Conservation (phyloP, 139 green algal genomes). For the Tetraselmis striata region DNA sequence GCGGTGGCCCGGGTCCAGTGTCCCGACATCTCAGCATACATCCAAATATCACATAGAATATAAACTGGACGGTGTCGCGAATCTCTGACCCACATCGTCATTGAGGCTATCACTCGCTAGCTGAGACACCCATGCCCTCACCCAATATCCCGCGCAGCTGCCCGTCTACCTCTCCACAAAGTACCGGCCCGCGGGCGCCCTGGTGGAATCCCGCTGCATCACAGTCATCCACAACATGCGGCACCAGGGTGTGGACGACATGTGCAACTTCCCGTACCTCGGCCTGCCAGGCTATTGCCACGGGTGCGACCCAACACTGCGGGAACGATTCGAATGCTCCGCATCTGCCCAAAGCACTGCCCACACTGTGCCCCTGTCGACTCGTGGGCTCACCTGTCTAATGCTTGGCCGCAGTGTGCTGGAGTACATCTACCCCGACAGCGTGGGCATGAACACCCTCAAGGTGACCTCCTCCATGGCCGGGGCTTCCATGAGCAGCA, state of each 20-base stretch:
- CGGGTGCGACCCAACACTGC: background rate
- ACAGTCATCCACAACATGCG: constrained; percentile 84
- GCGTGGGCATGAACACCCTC: constrained; percentile 43
- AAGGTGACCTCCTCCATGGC: too few relatives aligned
- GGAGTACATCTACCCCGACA: constrained; percentile 21
- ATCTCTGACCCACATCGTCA: too few relatives aligned
- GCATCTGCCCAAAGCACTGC: background rate
- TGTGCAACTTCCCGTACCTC: constrained; percentile 19
- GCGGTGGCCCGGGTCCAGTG: background rate
- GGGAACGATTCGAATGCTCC: constrained; percentile 29
- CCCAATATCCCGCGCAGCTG: constrained; percentile 62
- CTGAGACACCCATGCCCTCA: background rate
- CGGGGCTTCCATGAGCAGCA: too few relatives aligned
- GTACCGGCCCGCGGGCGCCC: constrained; percentile 72
- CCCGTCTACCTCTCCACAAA: constrained; percentile 78
- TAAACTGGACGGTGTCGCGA: too few relatives aligned
- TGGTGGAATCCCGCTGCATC: constrained; percentile 54
- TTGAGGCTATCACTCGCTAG: background rate
- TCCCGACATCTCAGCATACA: too few relatives aligned
- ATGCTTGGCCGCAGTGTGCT: background rate
- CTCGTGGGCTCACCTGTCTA: too few relatives aligned
- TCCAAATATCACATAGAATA: too few relatives aligned
- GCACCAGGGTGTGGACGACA: constrained; percentile 49
- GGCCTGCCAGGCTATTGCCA: constrained; percentile 41
- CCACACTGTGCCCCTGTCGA: too few relatives aligned